These are phyloP conservation scores for Corniculantispora saksenae DNA, from an alignment of 2,329 filamentous ascomycete genomes.

Conservation along the genomic window DNA sequence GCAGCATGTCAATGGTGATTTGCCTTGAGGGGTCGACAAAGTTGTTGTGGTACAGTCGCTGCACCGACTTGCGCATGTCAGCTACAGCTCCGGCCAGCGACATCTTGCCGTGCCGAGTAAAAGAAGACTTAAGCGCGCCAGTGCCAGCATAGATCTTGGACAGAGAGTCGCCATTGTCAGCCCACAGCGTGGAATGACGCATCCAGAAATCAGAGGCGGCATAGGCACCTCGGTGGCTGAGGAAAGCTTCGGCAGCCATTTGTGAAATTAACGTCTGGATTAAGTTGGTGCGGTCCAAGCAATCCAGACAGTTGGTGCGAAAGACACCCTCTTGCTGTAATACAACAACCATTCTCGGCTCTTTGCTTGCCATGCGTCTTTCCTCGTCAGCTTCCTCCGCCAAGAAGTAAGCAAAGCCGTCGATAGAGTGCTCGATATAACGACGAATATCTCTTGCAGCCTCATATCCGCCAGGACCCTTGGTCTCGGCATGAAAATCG, in stretches of 20 bases:
- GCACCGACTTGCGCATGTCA: conserved; percentile 93
- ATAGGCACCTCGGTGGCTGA: conserved; percentile 69
- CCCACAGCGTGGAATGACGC: conserved; percentile 90
- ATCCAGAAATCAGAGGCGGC: conserved; percentile 85
- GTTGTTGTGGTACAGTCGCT: conserved; percentile 94
- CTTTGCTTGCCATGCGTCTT: conserved; percentile 33
- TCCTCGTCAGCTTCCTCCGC: conserved; percentile 68
- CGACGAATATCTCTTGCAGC: conserved; percentile 81
- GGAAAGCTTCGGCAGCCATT: conserved; percentile 85
- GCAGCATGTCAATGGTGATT: conserved; percentile 89
- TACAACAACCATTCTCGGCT: conserved; percentile 62
- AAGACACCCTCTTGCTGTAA: conserved; percentile 95
- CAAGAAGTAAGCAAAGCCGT: conserved; percentile 90
- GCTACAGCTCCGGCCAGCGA: conserved; percentile 89
- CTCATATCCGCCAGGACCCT: conserved; percentile 82
- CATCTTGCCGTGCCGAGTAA: conserved; percentile 94
- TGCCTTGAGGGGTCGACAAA: conserved; percentile 92
- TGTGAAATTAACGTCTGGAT: conserved; percentile 95
- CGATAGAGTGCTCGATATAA: conserved; percentile 75
- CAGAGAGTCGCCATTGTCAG: conserved; percentile 91
- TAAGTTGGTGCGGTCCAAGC: conserved; percentile 90
- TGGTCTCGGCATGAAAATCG: conserved; percentile 94
- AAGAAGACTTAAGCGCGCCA: conserved; percentile 91
- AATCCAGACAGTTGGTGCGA: conserved; percentile 93
- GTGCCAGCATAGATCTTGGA: conserved; percentile 97